A percentile compares a stretch with the other conserved stretches of the same genome.
phyloP scores from a whole-genome alignment of 768 basidiomycete genomes.

The Rhizopogon roseolus region DNA sequence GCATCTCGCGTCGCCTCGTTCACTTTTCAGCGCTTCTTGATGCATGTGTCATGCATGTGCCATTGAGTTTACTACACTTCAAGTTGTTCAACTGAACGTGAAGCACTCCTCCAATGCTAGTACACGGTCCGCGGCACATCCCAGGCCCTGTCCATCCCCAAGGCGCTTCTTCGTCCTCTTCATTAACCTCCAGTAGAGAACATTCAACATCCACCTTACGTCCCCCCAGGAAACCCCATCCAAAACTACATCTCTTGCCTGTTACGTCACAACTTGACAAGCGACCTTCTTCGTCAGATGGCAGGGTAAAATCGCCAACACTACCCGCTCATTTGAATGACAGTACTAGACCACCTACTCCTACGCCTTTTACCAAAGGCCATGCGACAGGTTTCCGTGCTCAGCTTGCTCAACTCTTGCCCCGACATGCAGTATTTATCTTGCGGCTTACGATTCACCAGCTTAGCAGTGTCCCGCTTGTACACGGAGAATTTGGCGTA shows the following conservation, averaged over 20 bases:
- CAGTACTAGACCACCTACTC: neutral
- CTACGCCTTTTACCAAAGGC: neutral
- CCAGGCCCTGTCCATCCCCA: neutral
- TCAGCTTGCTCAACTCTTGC: conserved; percentile 56
- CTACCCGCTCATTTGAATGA: neutral
- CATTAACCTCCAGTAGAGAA: neutral
- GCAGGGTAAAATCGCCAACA: neutral
- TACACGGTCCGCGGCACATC: neutral
- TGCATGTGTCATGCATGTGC: neutral
- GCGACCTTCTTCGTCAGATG: neutral
- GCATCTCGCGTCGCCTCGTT: neutral
- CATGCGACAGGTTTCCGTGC: conserved; percentile 39
- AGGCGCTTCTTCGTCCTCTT: neutral
- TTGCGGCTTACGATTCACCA: conserved; percentile 59
- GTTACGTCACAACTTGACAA: neutral
- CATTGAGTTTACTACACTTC: neutral
- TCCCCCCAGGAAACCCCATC: neutral
- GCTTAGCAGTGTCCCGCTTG: conserved; percentile 66
- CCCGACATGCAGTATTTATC: conserved; percentile 63
- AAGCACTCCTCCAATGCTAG: neutral
- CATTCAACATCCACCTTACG: neutral
- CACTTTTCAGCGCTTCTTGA: neutral
- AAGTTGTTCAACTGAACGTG: neutral
- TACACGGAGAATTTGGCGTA: conserved; percentile 64
- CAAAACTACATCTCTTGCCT: neutral